Evolutionary conservation across 2,329 filamentous ascomycete species (phyloP).

Genomic region (Sordariomycetes sp.): DNA sequence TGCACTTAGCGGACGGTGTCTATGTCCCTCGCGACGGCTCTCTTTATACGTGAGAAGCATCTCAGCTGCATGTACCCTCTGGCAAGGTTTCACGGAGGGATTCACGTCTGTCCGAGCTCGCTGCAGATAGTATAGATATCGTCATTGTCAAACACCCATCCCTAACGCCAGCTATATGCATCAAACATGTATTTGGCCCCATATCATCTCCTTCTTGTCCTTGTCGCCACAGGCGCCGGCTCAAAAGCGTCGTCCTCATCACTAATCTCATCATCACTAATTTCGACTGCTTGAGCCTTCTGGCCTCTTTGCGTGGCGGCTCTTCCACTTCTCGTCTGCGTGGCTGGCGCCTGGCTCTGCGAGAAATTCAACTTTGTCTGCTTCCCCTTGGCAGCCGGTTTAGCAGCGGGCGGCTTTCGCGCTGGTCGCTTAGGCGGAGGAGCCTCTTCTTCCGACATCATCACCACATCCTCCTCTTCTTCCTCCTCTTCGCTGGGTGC

Average conservation of each 20-base stretch:
- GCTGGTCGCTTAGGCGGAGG: constrained; percentile 24
- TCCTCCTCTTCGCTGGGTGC: constrained; percentile 31
- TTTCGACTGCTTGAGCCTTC: constrained; percentile 41
- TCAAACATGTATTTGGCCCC: not conserved
- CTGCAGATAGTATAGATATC: no score
- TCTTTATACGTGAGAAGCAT: no score
- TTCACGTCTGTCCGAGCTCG: no score
- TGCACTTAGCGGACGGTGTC: no score
- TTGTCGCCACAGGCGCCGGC: constrained; percentile 29
- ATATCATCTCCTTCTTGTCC: constrained; percentile 19
- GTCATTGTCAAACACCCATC: no score
- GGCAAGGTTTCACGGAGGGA: no score
- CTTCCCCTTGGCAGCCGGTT: constrained; percentile 11
- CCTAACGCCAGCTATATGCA: no score
- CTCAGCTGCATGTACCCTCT: no score
- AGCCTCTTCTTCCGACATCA: constrained; percentile 41
- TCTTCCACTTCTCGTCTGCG: constrained; percentile 29
- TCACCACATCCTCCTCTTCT: constrained; percentile 39
- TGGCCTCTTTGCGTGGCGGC: constrained; percentile 26
- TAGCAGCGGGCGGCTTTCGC: constrained; percentile 7
- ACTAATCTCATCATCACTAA: constrained; percentile 58
- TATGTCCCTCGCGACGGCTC: no score
- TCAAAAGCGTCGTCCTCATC: constrained; percentile 51
- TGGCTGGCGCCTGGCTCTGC: constrained; percentile 17
- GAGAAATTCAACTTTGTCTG: constrained; percentile 26